Evolutionary conservation across 208 protist genomes (phyloP), one percentile per base, ranked within the genome.

Genomic region (Phytomonas sp.): DNA sequence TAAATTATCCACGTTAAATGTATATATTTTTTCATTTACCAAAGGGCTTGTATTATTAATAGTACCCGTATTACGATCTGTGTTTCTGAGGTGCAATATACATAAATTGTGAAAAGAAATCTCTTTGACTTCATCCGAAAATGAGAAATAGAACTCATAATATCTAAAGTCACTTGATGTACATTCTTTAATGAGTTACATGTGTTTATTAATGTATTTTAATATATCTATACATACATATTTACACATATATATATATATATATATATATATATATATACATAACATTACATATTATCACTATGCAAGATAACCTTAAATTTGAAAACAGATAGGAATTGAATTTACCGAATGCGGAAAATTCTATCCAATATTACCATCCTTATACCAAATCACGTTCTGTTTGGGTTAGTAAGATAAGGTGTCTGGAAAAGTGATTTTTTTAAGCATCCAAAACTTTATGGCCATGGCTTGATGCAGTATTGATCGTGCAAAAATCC

Each of bases 321-420:
- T 26, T 26, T 16, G 19, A 56, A 56, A 23, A 26, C 19, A 56
- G 19, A 56, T 8, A 26, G 45, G 10, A 56, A 56, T 1, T 49
- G 40, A 23, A 8, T 5, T 56, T 26, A 23, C 7, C 1, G 4
- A 56, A 56, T 56, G 10, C 45, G 26, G 19, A 16, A 11, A 26
- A 56, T 56, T 56, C 45, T 26, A 26, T 56, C 11, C 19, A 23
- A 56, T 26, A 12, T 5, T 19, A 56, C 45, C 19, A 26, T 3
- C 19, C 45, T 56, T 56, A 56, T 2, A 56, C 26, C 26, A 60
- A 33, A 75, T 78, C 67, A 45, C 29, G 71, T 81, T 23, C 33
- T 86, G 16, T 93, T 91, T 63, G 84, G 93, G 3, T 52, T 95
- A n/a, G 90, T 87, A 29, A 71, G 85, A 2, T 77, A 88, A 65